Base-by-base conservation (phyloP, 306 rosid species). In the Corylus heterophylla region DNA sequence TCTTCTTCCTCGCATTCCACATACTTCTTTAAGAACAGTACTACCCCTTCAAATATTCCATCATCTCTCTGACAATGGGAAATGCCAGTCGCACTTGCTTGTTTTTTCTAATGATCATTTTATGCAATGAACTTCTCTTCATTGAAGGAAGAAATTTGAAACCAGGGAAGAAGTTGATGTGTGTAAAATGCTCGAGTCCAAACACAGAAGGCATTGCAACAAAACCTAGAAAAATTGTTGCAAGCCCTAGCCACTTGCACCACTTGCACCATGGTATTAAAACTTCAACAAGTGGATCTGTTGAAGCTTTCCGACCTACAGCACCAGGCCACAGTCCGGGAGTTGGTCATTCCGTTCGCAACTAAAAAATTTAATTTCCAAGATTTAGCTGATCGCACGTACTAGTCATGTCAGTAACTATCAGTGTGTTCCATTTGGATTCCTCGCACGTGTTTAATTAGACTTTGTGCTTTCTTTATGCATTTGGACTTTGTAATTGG, bases 311-410 rank as follows among this genome's bases (percentile, higher is more conserved):
- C 69, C 83, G 96, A 62, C 92, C 96, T 12, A 90, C 94, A 8
- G 78, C 79, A 16, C 94, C 96, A 2, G 96, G 97, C 8, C 90
- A 91, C 52, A 91, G 95, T 59, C 98, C 97, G 0, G 94, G 98
- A 6, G 90, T 88, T 47, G 98, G 98, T 2, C 97, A 91, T 81
- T 81, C 91, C 59, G 29, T 88, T 76, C 81, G 86, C 69, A 79
- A 74, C 82, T 87, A 81, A 77, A 67, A n/a, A 44, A 35, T 16
- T 16, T 35, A 20, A 64, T 64, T 35, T 64, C 12, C 12, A 37
- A 35, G 48, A 18, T 67, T 37, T 18, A 44, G 72, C 18, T 42
- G 72, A 67, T 42, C 5, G 49, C 7, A 8, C 9, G 27, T 56
- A 56, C 22, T 20, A 22, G 35, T 31, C 62, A n/a, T 20, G 27